Evolutionary conservation across 228 moss, liverwort and hornwort genomes (phyloP), one percentile per base, ranked within the genome.

Genomic region (Sphagnum magellanicum): DNA sequence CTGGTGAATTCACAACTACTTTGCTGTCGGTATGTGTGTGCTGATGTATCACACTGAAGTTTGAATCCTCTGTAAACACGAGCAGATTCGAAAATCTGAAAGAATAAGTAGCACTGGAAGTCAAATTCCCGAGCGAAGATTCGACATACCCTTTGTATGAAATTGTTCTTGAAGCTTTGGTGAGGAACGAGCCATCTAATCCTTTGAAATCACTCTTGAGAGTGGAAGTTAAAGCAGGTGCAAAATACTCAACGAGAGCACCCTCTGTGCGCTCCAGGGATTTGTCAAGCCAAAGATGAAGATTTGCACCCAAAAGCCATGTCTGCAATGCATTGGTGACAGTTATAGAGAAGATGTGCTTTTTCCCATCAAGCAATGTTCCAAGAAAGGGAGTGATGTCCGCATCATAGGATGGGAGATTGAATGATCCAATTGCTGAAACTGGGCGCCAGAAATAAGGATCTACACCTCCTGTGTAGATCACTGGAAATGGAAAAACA

Each of bases 391-490:
- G 89, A 49, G 95, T 90, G 59, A 92, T 70, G 59, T 92, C 95
- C 6, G 90, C 60, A 63, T 91, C 87, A 67, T 93, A 97, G 16
- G 81, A 87, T 0, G 95, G 92, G 15, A 92, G 78, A 49, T 90
- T 73, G 52, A 95, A 95, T 8, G 95, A 87, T 12, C 92, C 92
- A 48, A 95, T 95, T 5, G 83, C 87, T 11, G 87, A 80, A 8
- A 78, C 81, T 1, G 95, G 95, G 5, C 90, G 90, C 92, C 92
- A 95, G 75, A 92, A 90, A 68, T 78, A 83, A 15, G 90, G 92
- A 67, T 95, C 78, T 13, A 90, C 72, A 48, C 95, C 92, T 0
- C 95, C 92, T 0, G 95, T 95, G 73, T 92, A 92, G 13, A 95
- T 72, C 61, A 92, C 87, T 4, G 87, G 79, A 52, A 95, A 92